Base-by-base conservation (phyloP, 2,329 filamentous ascomycete genomes). In the Arthroderma sp. region DNA sequence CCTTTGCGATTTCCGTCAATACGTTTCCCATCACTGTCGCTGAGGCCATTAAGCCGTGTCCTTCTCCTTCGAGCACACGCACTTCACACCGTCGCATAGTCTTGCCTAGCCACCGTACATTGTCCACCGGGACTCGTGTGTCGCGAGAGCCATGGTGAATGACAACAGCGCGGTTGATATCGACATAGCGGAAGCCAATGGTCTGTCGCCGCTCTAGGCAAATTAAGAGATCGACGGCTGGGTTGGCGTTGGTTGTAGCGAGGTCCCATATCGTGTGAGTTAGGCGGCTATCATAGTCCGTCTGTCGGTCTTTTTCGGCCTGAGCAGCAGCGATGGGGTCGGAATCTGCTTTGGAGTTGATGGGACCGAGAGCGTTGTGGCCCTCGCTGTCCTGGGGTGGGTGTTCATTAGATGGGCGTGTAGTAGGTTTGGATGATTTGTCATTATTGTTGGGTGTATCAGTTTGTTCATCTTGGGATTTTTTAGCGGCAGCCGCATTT, bases 141-240 rank as follows among this genome's bases (percentile, higher is more conserved):
- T 98, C 91, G 54, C 84, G 80, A 57, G 79, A 86, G 33, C 91
- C 91, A 60, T 98, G 91, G 57, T 95, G 89, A 52, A 98, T 94
- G 27, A 95, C 82, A 0, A 96, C 84, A 0, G 86, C 78, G 6
- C 87, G 78, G 4, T 83, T 93, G 53, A 98, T 94, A 59, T 98
- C 91, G 11, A 94, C 89, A 59, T 98, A 98, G 41, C 88, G 80
- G 67, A 98, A 98, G 0, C 91, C 91, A 55, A 98, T 94, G 0
- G 84, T 80, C 56, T 94, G 86, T 29, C 85, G 77, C 22, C 91
- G 79, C 63, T 98, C 91, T 1, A 98, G 72, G 59, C 91, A 98
- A 4, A 95, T 84, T 1, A 98, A 71, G 11, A 98, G 68, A 62
- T 98, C 91, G 0, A 94, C 86, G 0, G 91, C 89, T 0, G 91